Evolutionary conservation across 208 protist species (phyloP), one percentile per base, ranked within the genome.

Genomic region (Wallacemonas collosoma): DNA sequence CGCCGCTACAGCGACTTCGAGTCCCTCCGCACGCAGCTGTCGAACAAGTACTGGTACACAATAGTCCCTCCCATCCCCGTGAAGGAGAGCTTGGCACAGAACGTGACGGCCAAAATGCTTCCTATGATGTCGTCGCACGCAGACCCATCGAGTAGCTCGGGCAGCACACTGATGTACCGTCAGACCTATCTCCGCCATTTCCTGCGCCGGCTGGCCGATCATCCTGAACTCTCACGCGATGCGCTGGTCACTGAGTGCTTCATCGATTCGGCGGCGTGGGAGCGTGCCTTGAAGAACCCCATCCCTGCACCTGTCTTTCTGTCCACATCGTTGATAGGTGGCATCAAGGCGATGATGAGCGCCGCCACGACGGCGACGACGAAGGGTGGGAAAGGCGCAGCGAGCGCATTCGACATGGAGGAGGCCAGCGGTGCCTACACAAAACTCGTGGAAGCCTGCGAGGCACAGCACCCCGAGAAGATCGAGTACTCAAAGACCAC

Each of bases 1-100:
- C 87, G 94, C 35, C 87, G 94, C 39, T 98, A 97, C 77, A 91
- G 77, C 54, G 94, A 98, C 79, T 98, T 98, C 65, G 87, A 93
- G 66, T 75, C 82, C 69, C 81, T 98, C 26, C 86, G 90, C 43
- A 74, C 77, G 5, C 85, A 89, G 69, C 78, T 98, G 12, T 72
- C 71, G 36, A 85, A 82, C 35, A 51, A 62, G 51, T 89, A 89
- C 55, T 91, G 87, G 72, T 92, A 81, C 72, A 94, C 89, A 72
- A 89, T 98, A 45, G 72, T 95, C 14, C 93, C 94, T 8, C 93
- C 93, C 12, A 88, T 98, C 38, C 94, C 94, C 0, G 88, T 94
- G 74, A 98, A 98, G 83, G 89, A 94, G 65, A 74, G 63, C 40
- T 68, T 95, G 53, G 72, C 85, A 55, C 89, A 89, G 35, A 90